Percentiles rank a stretch among this genome's conserved stretches.
These are phyloP conservation scores for Sordaria brevicollis DNA, from an alignment of 495 filamentous ascomycete genomes.

Conservation along the genomic window DNA sequence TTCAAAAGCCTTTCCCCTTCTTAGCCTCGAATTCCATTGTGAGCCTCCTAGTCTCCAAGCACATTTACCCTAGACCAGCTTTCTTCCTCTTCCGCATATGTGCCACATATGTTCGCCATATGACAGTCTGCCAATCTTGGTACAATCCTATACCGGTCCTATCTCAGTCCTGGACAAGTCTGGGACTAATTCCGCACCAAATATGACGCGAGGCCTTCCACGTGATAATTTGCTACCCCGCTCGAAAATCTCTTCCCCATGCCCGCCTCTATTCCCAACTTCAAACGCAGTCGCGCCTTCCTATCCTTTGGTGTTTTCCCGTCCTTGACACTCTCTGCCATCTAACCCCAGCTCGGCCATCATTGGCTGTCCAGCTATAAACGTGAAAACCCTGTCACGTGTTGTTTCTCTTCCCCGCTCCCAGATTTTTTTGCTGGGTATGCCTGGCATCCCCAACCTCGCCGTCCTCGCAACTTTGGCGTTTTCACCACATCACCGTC, in stretches of 20 bases:
- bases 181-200: background rate
- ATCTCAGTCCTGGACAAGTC: no score
- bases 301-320: background rate
- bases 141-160: no score
- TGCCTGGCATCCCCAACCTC: background rate
- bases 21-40: no score
- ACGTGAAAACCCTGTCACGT: background rate
- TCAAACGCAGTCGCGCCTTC: background rate
- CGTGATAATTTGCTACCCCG: background rate
- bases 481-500: background rate
- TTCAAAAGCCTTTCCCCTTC: no score
- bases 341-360: background rate
- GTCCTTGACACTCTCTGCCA: background rate
- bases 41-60: background rate
- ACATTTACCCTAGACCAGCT: background rate
- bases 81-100: background rate
- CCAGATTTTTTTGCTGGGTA: background rate
- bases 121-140: no score
- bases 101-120: background rate
- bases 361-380: background rate
- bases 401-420: background rate
- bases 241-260: background rate
- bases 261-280: background rate
- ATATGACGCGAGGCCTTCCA: background rate
- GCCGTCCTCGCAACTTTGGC: background rate